A percentile compares a stretch with the other conserved stretches of the same genome.
These are phyloP conservation scores for Oryza coarctata DNA, from an alignment of 176 grass and related monocot genomes.

Conservation along the genomic window DNA sequence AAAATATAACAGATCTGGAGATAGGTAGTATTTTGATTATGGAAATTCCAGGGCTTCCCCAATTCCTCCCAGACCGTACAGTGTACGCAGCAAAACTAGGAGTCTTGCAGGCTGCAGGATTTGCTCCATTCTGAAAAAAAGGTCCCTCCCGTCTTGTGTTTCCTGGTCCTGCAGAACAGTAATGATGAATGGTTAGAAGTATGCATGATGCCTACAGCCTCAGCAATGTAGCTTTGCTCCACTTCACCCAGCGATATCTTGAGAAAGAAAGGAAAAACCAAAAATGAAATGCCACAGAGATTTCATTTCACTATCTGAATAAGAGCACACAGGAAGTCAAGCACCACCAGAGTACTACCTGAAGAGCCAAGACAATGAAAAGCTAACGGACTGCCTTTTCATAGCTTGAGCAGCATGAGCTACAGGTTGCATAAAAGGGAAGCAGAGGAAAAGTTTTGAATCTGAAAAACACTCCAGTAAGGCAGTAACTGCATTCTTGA, in stretches of 20 bases:
- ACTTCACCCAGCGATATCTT: neutral
- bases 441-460: neutral
- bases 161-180: conserved; percentile 26
- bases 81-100: conserved; percentile 3
- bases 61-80: neutral
- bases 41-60: neutral
- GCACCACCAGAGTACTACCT: conserved; percentile 11
- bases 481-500: neutral
- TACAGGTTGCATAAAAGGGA: neutral
- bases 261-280: conserved; percentile 4
- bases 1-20: conserved; percentile 1
- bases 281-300: conserved; percentile 2
- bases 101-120: no score
- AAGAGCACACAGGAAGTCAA: neutral
- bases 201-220: neutral
- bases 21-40: neutral
- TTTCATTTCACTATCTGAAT: conserved; percentile 13
- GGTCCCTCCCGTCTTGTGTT: neutral
- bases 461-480: neutral
- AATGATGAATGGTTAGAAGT: conserved; percentile 26
- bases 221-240: conserved; percentile 15
- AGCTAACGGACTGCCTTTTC: conserved; percentile 7
- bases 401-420: neutral
- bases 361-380: conserved; percentile 2
- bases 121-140: neutral